A percentile compares a stretch with the other conserved stretches of the same genome.
Conservation (phyloP, 73 alveolate species). For the Paramecium bursaria region DNA sequence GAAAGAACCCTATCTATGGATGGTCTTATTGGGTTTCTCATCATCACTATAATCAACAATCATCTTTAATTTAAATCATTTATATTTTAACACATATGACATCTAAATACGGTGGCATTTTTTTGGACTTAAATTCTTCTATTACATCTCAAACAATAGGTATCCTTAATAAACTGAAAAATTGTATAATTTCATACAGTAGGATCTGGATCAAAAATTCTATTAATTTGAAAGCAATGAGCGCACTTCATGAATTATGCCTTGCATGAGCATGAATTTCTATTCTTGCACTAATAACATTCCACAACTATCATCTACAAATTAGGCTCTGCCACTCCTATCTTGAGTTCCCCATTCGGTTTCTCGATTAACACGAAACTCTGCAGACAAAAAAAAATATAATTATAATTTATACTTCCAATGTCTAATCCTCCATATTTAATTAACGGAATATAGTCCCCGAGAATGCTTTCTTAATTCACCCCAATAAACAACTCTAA, state of each 20-base stretch:
- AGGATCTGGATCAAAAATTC: conserved; percentile 51
- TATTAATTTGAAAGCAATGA: not conserved
- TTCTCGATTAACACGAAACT: conserved; percentile 35
- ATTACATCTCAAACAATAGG: not conserved
- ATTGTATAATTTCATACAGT: not conserved
- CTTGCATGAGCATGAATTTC: conserved; percentile 11
- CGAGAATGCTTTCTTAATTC: no score
- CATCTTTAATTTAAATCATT: no score
- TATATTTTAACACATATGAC: no score
- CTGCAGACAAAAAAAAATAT: not conserved
- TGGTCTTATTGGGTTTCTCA: no score
- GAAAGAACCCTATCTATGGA: no score
- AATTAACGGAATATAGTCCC: no score
- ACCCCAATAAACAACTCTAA: no score
- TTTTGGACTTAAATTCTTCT: conserved; percentile 41
- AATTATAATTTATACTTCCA: no score
- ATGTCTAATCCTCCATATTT: no score
- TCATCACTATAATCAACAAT: no score
- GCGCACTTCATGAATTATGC: conserved; percentile 45
- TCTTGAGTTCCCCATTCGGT: conserved; percentile 22
- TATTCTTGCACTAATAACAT: conserved; percentile 26
- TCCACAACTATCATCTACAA: not conserved
- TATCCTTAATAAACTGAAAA: not conserved
- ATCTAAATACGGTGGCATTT: conserved; percentile 18
- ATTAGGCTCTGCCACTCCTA: not conserved